Evolutionary conservation across 768 basidiomycete genomes (phyloP).

Genomic region (Amanita thiersii): DNA sequence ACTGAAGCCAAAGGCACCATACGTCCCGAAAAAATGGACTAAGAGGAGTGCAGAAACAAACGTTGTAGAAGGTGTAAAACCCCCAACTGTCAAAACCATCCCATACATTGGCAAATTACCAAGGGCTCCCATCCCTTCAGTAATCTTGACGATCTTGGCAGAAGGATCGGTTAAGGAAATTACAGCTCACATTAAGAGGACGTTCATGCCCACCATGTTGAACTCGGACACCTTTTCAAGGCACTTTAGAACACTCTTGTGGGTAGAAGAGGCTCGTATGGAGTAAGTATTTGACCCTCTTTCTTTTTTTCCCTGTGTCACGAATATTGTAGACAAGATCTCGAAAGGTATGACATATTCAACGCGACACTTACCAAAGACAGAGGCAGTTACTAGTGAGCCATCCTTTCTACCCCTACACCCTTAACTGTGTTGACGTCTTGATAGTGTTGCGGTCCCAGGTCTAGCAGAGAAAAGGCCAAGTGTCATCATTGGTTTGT

Average conservation of each 20-base stretch:
- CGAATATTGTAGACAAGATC: constrained; percentile 26
- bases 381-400: constrained; percentile 32
- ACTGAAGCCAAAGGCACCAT: constrained; percentile 38
- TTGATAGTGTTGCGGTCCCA: constrained; percentile 29
- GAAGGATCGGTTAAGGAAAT: constrained; percentile 18
- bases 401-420: background rate
- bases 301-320: background rate
- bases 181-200: constrained; percentile 19
- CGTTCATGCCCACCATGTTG: constrained; percentile 33
- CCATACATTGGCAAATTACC: constrained; percentile 34
- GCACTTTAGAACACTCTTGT: constrained; percentile 45
- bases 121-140: constrained; percentile 29
- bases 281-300: constrained; percentile 27
- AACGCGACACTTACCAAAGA: constrained; percentile 23
- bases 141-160: constrained; percentile 23
- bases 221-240: constrained; percentile 31
- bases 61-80: constrained; percentile 33
- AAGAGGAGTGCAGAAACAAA: constrained; percentile 22
- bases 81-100: constrained; percentile 31
- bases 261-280: constrained; percentile 44
- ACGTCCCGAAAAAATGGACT: constrained; percentile 29
- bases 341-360: constrained; percentile 28
- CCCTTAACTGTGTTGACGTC: too few relatives aligned
- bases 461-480: constrained; percentile 42
- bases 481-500: constrained; percentile 36